These are phyloP conservation scores for Solanum chilense DNA, from an alignment of 257 asterid species.

Conservation along the genomic window DNA sequence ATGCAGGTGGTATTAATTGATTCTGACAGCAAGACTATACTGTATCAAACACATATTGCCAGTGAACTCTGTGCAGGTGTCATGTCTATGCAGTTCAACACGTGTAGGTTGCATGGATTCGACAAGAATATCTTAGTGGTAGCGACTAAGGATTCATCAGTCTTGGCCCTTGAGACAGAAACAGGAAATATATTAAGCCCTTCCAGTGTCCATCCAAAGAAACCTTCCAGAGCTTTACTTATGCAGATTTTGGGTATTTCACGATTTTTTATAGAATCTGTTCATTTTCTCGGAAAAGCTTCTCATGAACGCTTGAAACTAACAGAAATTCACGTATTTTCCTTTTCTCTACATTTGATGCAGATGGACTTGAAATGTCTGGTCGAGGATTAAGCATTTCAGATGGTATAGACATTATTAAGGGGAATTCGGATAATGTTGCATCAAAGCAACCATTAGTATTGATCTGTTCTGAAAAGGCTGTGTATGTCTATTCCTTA, in stretches of 20 bases:
- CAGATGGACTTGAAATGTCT: slow-evolving; percentile 29
- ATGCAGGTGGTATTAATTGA: slow-evolving; percentile 62
- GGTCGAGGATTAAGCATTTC: slow-evolving; percentile 18
- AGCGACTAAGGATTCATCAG: slow-evolving; percentile 83
- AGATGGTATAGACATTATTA: slow-evolving; percentile 22
- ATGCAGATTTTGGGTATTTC: slow-evolving; percentile 57
- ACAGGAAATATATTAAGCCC: slow-evolving; percentile 65
- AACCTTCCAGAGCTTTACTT: slow-evolving; percentile 69
- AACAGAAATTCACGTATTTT: not conserved
- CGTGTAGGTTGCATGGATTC: slow-evolving; percentile 78
- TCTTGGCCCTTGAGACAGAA: slow-evolving; percentile 61
- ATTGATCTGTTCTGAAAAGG: slow-evolving; percentile 79
- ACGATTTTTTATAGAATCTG: not conserved
- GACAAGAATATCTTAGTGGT: slow-evolving; percentile 63
- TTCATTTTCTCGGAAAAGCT: not conserved
- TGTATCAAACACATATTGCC: slow-evolving; percentile 61
- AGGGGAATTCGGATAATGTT: slow-evolving; percentile 27
- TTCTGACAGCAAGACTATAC: slow-evolving; percentile 42
- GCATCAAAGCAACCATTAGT: slow-evolving; percentile 36
- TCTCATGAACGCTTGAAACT: not conserved
- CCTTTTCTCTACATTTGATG: not conserved
- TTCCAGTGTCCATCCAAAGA: slow-evolving; percentile 55
- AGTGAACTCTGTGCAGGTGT: slow-evolving; percentile 70
- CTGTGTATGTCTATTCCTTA: slow-evolving; percentile 66
- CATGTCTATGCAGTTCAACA: slow-evolving; percentile 58